Percentiles rank a stretch among this genome's conserved stretches.
These are phyloP conservation scores for Phaeosphaeriaceae sp. DNA, from an alignment of 2,329 filamentous ascomycete species.

Conservation along the genomic window DNA sequence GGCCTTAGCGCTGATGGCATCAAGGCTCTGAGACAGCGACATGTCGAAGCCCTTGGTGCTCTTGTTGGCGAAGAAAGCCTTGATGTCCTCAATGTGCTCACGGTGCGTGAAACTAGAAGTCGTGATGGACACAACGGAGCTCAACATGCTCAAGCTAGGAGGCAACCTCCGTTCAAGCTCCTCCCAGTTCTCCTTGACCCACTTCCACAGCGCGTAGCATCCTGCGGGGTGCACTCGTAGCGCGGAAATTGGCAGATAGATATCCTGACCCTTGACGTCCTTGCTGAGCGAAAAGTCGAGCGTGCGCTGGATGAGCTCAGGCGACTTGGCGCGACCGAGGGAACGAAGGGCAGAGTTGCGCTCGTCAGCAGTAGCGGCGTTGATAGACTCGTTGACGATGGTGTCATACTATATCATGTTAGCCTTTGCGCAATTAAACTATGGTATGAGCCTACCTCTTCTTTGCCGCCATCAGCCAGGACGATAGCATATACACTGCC, in stretches of 20 bases:
- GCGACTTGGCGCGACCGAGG: constrained; percentile 78
- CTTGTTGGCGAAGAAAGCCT: constrained; percentile 81
- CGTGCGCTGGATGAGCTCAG: constrained; percentile 81
- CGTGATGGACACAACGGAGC: constrained; percentile 81
- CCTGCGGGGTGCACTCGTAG: constrained; percentile 79
- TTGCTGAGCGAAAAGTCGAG: constrained; percentile 76
- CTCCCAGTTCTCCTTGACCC: constrained; percentile 91
- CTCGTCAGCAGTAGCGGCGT: constrained; percentile 80
- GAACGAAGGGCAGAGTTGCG: constrained; percentile 88
- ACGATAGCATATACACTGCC: constrained; percentile 86
- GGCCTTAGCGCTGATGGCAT: constrained; percentile 83
- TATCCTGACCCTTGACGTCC: constrained; percentile 91
- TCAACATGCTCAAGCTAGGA: constrained; percentile 85
- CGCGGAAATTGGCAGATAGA: constrained; percentile 85
- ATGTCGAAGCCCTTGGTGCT: constrained; percentile 89
- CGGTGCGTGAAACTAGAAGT: constrained; percentile 80
- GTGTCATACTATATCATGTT: constrained; percentile 69
- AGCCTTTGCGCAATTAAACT: constrained; percentile 14
- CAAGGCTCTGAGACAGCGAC: constrained; percentile 86
- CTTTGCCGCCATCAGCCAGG: constrained; percentile 81
- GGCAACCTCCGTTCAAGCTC: constrained; percentile 80
- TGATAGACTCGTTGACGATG: constrained; percentile 76
- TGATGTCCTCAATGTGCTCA: constrained; percentile 76
- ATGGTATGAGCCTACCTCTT: constrained; percentile 65
- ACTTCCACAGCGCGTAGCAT: constrained; percentile 79